phyloP scores from a whole-genome alignment of 805 yeast genomes.

The Schwanniomyces pseudopolymorphus region DNA sequence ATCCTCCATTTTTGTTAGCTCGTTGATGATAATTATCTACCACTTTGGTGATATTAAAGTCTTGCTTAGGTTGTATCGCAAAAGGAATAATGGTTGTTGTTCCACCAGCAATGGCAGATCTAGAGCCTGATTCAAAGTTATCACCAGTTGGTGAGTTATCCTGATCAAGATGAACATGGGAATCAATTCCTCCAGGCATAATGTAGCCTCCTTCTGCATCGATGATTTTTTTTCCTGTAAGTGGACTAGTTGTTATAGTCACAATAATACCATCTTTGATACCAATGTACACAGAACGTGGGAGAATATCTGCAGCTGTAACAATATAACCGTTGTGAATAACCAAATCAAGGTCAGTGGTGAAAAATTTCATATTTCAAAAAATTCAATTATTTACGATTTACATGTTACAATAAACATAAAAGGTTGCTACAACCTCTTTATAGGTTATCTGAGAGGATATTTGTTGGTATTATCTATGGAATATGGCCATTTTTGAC shows the following conservation, averaged over 20 bases:
- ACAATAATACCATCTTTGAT: conserved; percentile 38
- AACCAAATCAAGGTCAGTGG: conserved; percentile 16
- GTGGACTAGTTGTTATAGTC: conserved; percentile 30
- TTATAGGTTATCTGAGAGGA: too few species aligned
- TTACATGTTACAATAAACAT: too few species aligned
- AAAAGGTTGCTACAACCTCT: too few species aligned
- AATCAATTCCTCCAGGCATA: conserved; percentile 53
- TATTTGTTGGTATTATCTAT: too few species aligned
- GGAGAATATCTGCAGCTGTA: conserved; percentile 26
- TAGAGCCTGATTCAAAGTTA: conserved; percentile 43
- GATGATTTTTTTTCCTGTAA: conserved; percentile 24
- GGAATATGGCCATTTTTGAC: too few species aligned
- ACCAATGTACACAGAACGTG: conserved; percentile 40
- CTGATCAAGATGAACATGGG: conserved; percentile 24
- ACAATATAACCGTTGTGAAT: conserved; percentile 29
- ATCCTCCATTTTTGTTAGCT: conserved; percentile 2
- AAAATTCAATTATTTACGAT: too few species aligned
- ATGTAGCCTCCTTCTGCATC: conserved; percentile 49
- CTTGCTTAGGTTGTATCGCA: conserved; percentile 42
- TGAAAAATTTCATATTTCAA: too few species aligned
- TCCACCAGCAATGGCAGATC: conserved; percentile 50
- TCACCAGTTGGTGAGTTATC: conserved; percentile 22
- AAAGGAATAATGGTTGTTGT: conserved; percentile 49
- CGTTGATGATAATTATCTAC: conserved; percentile 9
- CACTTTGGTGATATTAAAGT: conserved; percentile 21